Evolutionary conservation across 1,139 yeast genomes (phyloP).

Genomic region (Magnusiomyces paraingens): DNA sequence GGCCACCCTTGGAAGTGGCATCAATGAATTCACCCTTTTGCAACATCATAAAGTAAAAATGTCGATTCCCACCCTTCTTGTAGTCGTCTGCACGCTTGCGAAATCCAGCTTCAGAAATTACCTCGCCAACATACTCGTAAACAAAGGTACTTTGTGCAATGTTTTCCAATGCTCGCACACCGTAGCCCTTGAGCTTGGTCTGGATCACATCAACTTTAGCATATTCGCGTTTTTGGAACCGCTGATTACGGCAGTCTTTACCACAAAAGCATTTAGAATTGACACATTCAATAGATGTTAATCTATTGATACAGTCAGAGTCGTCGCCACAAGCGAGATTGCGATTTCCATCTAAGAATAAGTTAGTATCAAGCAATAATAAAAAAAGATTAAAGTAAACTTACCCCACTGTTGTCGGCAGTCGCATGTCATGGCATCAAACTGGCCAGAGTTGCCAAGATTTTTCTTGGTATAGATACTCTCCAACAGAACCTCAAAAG

Average conservation of each 20-base stretch:
- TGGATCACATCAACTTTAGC: conserved; percentile 69
- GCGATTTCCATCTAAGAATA: conserved; percentile 26
- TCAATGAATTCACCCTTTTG: conserved; percentile 90
- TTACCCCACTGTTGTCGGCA: conserved; percentile 52
- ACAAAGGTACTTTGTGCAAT: conserved; percentile 64
- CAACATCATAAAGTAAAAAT: conserved; percentile 96
- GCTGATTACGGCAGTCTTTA: conserved; percentile 70
- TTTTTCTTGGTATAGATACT: conserved; percentile 56
- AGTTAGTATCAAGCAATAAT: not conserved
- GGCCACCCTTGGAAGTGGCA: conserved; percentile 81
- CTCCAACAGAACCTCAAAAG: conserved; percentile 50
- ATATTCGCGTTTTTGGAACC: conserved; percentile 72
- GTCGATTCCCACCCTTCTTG: conserved; percentile 64
- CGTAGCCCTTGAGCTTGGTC: conserved; percentile 84
- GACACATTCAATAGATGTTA: conserved; percentile 87
- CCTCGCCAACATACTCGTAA: conserved; percentile 92
- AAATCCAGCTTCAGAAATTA: conserved; percentile 69
- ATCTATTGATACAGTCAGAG: conserved; percentile 83
- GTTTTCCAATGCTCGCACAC: conserved; percentile 61
- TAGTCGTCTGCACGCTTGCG: conserved; percentile 67
- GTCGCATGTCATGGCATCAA: conserved; percentile 84
- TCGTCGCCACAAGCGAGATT: conserved; percentile 81
- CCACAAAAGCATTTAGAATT: conserved; percentile 73
- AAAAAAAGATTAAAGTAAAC: not conserved
- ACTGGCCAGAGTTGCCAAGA: conserved; percentile 63